Evolutionary conservation across 805 yeast species (phyloP).

Genomic region (Yarrowia sp.): DNA sequence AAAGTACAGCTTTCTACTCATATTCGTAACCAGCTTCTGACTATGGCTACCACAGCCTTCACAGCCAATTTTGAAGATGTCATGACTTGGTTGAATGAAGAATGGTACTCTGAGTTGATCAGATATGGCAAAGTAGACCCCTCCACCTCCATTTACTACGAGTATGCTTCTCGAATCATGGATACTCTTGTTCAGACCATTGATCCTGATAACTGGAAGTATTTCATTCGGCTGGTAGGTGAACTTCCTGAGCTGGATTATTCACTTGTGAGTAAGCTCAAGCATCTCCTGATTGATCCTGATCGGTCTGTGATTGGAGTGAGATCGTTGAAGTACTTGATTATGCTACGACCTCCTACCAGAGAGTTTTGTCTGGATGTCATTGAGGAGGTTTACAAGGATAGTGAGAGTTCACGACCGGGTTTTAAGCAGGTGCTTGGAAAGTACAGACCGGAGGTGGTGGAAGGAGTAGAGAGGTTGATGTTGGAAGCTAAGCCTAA

Average conservation of each 20-base stretch:
- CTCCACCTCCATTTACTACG: slow-evolving; percentile 47
- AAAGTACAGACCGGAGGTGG: slow-evolving; percentile 34
- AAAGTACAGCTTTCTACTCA: slow-evolving; percentile 41
- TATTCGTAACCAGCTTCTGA: slow-evolving; percentile 68
- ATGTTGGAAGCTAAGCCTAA: not conserved
- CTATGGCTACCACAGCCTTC: slow-evolving; percentile 70
- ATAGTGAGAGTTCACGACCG: slow-evolving; percentile 32
- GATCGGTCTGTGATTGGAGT: slow-evolving; percentile 76
- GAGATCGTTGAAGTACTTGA: slow-evolving; percentile 70
- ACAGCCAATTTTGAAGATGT: slow-evolving; percentile 69
- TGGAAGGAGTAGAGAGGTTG: slow-evolving; percentile 4
- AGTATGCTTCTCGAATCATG: slow-evolving; percentile 68
- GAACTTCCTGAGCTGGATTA: slow-evolving; percentile 78
- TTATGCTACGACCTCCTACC: slow-evolving; percentile 90
- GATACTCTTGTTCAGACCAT: slow-evolving; percentile 81
- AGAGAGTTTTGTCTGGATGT: slow-evolving; percentile 45
- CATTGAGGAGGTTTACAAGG: slow-evolving; percentile 36
- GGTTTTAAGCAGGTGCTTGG: slow-evolving; percentile 35
- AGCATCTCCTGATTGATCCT: slow-evolving; percentile 81
- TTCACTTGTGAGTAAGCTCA: slow-evolving; percentile 60
- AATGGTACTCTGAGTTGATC: slow-evolving; percentile 68
- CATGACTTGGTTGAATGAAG: slow-evolving; percentile 93
- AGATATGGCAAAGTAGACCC: slow-evolving; percentile 31
- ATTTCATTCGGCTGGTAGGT: slow-evolving; percentile 76
- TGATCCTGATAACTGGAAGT: slow-evolving; percentile 75